Conservation (phyloP, 192 early-diverging fungal species). For the Chytriomyces sp. region DNA sequence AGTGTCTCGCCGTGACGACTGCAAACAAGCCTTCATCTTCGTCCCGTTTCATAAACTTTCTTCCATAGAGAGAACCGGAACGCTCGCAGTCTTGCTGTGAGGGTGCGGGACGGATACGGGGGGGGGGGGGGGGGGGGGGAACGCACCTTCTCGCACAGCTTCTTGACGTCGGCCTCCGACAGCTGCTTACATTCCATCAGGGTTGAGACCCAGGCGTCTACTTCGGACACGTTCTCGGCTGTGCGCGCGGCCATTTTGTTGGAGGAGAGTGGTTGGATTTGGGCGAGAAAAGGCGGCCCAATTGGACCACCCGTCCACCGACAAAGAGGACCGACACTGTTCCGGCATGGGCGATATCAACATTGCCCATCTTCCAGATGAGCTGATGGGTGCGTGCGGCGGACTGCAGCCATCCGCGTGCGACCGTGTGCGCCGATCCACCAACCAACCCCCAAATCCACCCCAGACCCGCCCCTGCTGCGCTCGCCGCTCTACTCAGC, state of each 20-base stretch:
- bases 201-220: conserved; percentile 90
- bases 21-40: too few relatives aligned
- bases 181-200: conserved; percentile 95
- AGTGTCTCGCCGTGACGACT: too few relatives aligned
- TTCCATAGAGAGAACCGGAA: neutral
- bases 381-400: neutral
- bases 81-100: conserved; percentile 4
- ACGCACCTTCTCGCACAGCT: conserved; percentile 92
- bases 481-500: conserved; percentile 46
- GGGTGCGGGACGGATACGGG: neutral
- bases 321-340: too few relatives aligned
- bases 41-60: too few relatives aligned
- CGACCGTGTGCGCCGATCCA: neutral
- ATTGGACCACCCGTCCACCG: too few relatives aligned
- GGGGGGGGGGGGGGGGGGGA: neutral
- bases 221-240: conserved; percentile 69
- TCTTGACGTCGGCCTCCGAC: conserved; percentile 90
- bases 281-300: neutral
- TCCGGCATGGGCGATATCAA: neutral
- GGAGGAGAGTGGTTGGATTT: neutral
- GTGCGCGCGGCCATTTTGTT: conserved; percentile 14
- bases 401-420: neutral
- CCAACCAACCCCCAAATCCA: too few relatives aligned
- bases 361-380: neutral
- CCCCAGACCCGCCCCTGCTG: conserved; percentile 33